Evolutionary conservation across 495 filamentous ascomycete species (phyloP).

Genomic region (Thozetella sp.): DNA sequence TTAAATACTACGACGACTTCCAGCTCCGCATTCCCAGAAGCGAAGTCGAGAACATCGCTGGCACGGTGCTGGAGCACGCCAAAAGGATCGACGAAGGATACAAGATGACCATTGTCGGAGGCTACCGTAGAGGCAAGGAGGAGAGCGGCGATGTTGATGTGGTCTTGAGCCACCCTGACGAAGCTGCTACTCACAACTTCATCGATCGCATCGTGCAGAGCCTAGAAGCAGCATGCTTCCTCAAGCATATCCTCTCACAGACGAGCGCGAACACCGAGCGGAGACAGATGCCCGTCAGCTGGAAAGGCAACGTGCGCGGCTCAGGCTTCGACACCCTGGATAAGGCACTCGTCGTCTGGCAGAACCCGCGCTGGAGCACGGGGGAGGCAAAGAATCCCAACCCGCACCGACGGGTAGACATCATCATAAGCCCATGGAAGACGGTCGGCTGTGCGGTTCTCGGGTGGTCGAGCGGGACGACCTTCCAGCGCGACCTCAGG

Average conservation of each 20-base stretch:
- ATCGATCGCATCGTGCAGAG: conserved; percentile 66
- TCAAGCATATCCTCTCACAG: conserved; percentile 82
- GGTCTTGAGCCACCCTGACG: conserved; percentile 78
- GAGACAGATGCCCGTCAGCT: conserved; percentile 64
- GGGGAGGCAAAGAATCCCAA: conserved; percentile 63
- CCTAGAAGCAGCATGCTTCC: conserved; percentile 67
- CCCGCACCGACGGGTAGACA: conserved; percentile 84
- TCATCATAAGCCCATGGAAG: conserved; percentile 88
- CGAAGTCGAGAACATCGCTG: conserved; percentile 74
- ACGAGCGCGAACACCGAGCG: conserved; percentile 67
- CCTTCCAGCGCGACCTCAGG: conserved; percentile 86
- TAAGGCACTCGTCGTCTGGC: conserved; percentile 94
- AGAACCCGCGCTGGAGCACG: conserved; percentile 64
- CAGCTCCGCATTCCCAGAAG: conserved; percentile 65
- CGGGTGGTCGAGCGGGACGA: conserved; percentile 87
- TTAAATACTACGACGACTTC: conserved; percentile 96
- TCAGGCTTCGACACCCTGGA: conserved; percentile 84
- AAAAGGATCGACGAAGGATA: conserved; percentile 53
- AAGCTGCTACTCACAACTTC: conserved; percentile 63
- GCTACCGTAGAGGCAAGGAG: conserved; percentile 81
- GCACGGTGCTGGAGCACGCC: conserved; percentile 64
- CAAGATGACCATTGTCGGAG: conserved; percentile 77
- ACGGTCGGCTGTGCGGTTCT: conserved; percentile 86
- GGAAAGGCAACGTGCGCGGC: conserved; percentile 43
- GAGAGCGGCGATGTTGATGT: conserved; percentile 82